Evolutionary conservation across 2,329 filamentous ascomycete species (phyloP).

Genomic region (Hypomyces rosellus): DNA sequence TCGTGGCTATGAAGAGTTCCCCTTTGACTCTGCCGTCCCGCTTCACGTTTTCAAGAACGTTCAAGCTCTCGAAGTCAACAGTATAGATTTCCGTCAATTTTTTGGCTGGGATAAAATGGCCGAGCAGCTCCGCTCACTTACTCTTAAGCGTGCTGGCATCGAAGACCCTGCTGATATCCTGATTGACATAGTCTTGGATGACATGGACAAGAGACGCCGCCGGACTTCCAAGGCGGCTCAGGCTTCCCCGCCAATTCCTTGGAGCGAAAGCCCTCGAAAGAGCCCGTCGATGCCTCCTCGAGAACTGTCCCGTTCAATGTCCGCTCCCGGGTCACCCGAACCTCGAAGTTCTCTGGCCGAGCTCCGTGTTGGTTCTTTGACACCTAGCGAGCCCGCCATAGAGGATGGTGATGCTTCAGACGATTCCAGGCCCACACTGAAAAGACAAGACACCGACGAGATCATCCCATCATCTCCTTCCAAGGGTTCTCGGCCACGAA

Average conservation of each 20-base stretch:
- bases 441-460: slow-evolving; percentile 43
- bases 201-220: slow-evolving; percentile 86
- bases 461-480: slow-evolving; percentile 30
- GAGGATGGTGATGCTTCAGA: slow-evolving; percentile 32
- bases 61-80: slow-evolving; percentile 86
- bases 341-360: slow-evolving; percentile 42
- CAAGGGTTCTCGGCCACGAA: slow-evolving; percentile 54
- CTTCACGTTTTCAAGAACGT: slow-evolving; percentile 97
- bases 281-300: slow-evolving; percentile 59
- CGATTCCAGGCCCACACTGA: slow-evolving; percentile 36
- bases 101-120: slow-evolving; percentile 94
- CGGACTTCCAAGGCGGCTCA: slow-evolving; percentile 80
- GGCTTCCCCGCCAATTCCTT: slow-evolving; percentile 68
- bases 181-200: slow-evolving; percentile 89
- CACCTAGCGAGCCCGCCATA: slow-evolving; percentile 43
- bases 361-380: slow-evolving; percentile 54
- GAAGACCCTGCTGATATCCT: slow-evolving; percentile 88
- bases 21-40: slow-evolving; percentile 94
- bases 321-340: slow-evolving; percentile 59
- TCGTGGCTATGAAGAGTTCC: slow-evolving; percentile 92
- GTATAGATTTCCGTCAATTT: slow-evolving; percentile 94
- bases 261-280: slow-evolving; percentile 51
- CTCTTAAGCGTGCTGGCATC: slow-evolving; percentile 77
- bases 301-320: slow-evolving; percentile 62
- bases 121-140: slow-evolving; percentile 85